Evolutionary conservation across 148 eudicot genomes (phyloP), one percentile per base, ranked within the genome.

Genomic region (Arbutus unedo): DNA sequence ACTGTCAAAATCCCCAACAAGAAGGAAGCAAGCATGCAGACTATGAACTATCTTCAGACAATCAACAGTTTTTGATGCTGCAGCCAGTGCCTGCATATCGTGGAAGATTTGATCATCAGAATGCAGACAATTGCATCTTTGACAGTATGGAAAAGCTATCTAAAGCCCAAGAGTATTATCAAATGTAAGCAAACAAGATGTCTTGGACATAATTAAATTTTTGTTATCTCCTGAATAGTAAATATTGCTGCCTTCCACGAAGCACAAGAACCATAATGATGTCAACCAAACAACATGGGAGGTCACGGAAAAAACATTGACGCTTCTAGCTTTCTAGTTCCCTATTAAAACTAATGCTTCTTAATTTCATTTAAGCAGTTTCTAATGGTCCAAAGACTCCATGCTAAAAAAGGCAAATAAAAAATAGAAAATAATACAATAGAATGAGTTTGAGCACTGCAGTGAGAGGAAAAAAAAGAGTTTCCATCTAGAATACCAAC

Each of bases 21-120:
- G 97, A 87, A 94, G 97, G 86, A 97, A 97, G 91, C 92, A 94
- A 50, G 92, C 97, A 90, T 94, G 99, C 78, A 97, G 89, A 89
- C 97, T 97, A 87, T 97, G 98, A 80, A 93, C 90, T 64, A 87
- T 81, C 90, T 97, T 97, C 13, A 91, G 93, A 76, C 88, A 90
- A 89, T 94, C 99, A 79, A 97, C 97, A 85, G 99, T 94, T 88
- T 97, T 97, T 81, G 97, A 88, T 79, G 99, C 99, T 77, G 99
- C 99, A 88, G 99, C 99, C 66, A 97, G 82, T 73, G 98, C 98
- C 99, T 97, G 95, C 89, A 90, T 64, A 74, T 84, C 54, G 80
- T 47, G 67, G 73, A 74, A 15, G 23, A 82, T 16, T 76, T 70
- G 47, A 77, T 76, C 15, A 76, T 14, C 16, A 51, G 19, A 16